These are phyloP conservation scores for Alternaria gansuensis DNA, from an alignment of 2,329 filamentous ascomycete species.

Conservation along the genomic window DNA sequence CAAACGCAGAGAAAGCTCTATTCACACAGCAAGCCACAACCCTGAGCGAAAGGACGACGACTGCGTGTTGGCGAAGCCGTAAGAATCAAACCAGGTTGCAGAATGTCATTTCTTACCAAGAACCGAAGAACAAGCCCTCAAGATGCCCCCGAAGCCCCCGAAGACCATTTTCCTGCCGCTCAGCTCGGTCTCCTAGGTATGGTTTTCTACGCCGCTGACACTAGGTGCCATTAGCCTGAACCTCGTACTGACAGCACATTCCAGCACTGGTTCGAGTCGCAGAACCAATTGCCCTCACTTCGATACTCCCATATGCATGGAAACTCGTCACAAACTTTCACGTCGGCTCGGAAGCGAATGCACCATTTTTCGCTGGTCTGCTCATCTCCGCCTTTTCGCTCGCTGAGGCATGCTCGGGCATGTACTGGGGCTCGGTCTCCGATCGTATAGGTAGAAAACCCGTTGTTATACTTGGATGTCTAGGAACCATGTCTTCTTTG, in stretches of 20 bases:
- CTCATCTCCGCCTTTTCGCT: constrained; percentile 93
- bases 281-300: constrained; percentile 91
- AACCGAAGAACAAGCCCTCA: constrained; percentile 62
- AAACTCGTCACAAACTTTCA: constrained; percentile 52
- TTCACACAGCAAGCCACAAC: constrained; percentile 18
- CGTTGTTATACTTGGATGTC: constrained; percentile 61
- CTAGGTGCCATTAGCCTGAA: background rate
- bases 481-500: constrained; percentile 84
- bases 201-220: constrained; percentile 36
- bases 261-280: constrained; percentile 89
- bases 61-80: constrained; percentile 52
- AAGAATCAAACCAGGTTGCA: constrained; percentile 61
- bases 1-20: constrained; percentile 29
- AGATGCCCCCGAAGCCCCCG: constrained; percentile 69
- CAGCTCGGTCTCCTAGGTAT: constrained; percentile 87
- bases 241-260: constrained; percentile 13
- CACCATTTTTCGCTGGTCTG: constrained; percentile 85
- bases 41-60: constrained; percentile 23
- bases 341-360: constrained; percentile 49
- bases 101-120: constrained; percentile 69
- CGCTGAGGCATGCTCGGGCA: constrained; percentile 84
- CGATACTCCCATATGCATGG: constrained; percentile 82
- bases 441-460: constrained; percentile 54
- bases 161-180: constrained; percentile 72
- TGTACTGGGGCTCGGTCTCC: constrained; percentile 61